phyloP scores from a whole-genome alignment of 2,329 filamentous ascomycete genomes.

The Sclerotinia glacialis region DNA sequence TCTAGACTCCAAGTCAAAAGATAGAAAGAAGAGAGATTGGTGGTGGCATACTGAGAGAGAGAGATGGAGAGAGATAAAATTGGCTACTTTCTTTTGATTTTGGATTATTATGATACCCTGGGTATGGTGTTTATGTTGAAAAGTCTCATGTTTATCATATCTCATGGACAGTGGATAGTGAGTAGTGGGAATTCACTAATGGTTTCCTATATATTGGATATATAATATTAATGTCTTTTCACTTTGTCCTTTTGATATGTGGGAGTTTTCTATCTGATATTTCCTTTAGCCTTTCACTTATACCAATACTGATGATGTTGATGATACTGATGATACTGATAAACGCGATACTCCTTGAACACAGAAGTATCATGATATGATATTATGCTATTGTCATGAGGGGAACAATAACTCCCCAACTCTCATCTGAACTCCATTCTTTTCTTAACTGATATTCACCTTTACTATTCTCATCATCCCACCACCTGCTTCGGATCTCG shows the following conservation, averaged over 20 bases:
- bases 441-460: neutral
- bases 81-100: constrained; percentile 32
- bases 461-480: too few species aligned
- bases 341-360: too few species aligned
- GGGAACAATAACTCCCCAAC: neutral
- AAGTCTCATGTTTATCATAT: neutral
- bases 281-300: neutral
- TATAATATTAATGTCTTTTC: neutral
- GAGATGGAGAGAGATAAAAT: constrained; percentile 32
- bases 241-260: neutral
- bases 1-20: constrained; percentile 24
- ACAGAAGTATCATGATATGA: too few species aligned
- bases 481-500: neutral
- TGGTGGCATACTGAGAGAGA: constrained; percentile 38
- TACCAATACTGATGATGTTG: too few species aligned
- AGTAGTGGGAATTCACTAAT: neutral
- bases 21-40: constrained; percentile 32
- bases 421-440: neutral
- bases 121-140: constrained; percentile 9
- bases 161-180: neutral
- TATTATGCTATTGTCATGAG: neutral
- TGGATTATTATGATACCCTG: constrained; percentile 20
- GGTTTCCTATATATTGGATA: neutral
- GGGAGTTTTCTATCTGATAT: neutral
- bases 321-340: too few species aligned